These are phyloP conservation scores for Tritrichomonas foetus DNA, from an alignment of 208 protist genomes.

Conservation along the genomic window DNA sequence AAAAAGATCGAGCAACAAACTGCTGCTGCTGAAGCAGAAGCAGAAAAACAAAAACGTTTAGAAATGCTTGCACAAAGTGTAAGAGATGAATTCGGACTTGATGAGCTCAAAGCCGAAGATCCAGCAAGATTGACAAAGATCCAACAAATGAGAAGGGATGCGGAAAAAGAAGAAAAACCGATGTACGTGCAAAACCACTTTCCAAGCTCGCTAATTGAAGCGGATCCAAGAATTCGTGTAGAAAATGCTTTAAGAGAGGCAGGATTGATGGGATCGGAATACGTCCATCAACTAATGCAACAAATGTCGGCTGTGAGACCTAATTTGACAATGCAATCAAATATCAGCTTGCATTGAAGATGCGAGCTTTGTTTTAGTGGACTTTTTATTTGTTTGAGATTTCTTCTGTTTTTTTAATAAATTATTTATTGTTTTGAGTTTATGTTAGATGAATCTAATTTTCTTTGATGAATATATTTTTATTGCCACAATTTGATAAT, in stretches of 20 bases:
- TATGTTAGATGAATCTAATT: too few species aligned
- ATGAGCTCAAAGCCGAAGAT: not conserved
- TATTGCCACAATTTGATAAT: too few species aligned
- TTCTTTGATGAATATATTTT: too few species aligned
- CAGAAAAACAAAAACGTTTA: not conserved
- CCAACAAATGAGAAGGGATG: not conserved
- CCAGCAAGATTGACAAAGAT: constrained; percentile 16
- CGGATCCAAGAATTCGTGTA: constrained; percentile 16
- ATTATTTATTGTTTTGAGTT: too few species aligned
- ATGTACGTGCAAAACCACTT: not conserved
- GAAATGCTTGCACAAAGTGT: not conserved
- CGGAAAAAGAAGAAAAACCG: constrained; percentile 13
- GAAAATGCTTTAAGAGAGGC: constrained; percentile 34
- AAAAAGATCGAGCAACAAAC: not conserved
- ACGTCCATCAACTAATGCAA: not conserved
- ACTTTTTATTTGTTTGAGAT: too few species aligned
- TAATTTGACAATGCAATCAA: not conserved
- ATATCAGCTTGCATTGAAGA: not conserved
- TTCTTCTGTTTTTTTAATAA: too few species aligned
- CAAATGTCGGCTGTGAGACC: not conserved
- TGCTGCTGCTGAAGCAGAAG: not conserved
- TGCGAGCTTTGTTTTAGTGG: not conserved
- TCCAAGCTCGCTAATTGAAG: not conserved
- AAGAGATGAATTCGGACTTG: constrained; percentile 24
- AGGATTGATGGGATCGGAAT: not conserved